phyloP scores from a whole-genome alignment of 106 monocot species.

The Dioscorea alata region DNA sequence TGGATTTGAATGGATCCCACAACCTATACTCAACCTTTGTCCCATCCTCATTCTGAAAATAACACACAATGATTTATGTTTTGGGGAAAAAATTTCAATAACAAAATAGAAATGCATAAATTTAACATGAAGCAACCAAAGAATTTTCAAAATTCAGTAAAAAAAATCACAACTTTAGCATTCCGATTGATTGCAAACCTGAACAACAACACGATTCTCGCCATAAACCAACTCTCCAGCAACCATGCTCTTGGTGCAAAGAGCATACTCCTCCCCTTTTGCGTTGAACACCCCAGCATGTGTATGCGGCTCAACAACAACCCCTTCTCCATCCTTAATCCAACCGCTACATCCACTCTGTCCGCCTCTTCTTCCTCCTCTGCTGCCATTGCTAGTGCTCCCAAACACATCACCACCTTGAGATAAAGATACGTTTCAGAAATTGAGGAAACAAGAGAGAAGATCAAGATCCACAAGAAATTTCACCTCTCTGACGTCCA shows the following conservation, averaged over 20 bases:
- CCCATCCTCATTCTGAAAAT: slow-evolving; percentile 77
- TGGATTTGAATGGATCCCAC: slow-evolving; percentile 95
- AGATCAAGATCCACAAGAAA: too few species aligned
- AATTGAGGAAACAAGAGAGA: too few species aligned
- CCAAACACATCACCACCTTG: slow-evolving; percentile 9
- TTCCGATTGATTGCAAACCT: slow-evolving; percentile 28
- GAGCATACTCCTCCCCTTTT: slow-evolving; percentile 93
- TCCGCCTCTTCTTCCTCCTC: slow-evolving; percentile 19
- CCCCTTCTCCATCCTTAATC: slow-evolving; percentile 88
- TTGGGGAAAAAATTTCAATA: not conserved
- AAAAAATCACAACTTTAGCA: not conserved
- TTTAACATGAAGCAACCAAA: not conserved
- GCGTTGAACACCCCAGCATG: slow-evolving; percentile 83
- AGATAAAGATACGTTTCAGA: too few species aligned
- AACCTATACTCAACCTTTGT: slow-evolving; percentile 83
- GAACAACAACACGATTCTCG: slow-evolving; percentile 87
- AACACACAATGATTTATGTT: not conserved
- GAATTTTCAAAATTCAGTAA: not conserved
- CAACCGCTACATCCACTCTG: slow-evolving; percentile 67
- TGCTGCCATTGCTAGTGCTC: slow-evolving; percentile 9
- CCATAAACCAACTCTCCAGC: slow-evolving; percentile 87
- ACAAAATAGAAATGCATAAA: not conserved
- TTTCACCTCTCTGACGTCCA: too few species aligned
- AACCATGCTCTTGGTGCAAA: slow-evolving; percentile 91
- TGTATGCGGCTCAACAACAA: slow-evolving; percentile 71